Conservation (phyloP, 371 early-diverging fungal genomes). For the Sporodiniella umbellata region DNA sequence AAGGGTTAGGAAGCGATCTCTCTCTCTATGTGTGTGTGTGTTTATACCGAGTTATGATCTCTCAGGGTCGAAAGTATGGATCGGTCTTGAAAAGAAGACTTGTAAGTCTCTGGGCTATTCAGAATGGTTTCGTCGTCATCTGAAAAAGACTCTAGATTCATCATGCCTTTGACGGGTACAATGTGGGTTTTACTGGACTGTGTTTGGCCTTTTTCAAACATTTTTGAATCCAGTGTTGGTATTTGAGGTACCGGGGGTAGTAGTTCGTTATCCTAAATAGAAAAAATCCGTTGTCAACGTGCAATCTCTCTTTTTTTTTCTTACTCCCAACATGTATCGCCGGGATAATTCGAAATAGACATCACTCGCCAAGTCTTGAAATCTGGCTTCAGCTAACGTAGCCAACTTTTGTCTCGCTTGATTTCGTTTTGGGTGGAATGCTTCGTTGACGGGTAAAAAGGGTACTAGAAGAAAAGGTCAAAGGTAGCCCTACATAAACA, state of each 20-base stretch:
- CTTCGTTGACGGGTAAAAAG: slow-evolving; percentile 77
- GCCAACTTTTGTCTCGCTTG: slow-evolving; percentile 97
- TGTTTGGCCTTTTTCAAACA: slow-evolving; percentile 3
- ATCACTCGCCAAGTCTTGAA: slow-evolving; percentile 88
- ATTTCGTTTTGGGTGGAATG: slow-evolving; percentile 92
- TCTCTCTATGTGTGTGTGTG: too few species aligned
- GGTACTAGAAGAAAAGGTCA: slow-evolving; percentile 73
- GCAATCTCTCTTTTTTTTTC: too few species aligned
- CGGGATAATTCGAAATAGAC: slow-evolving; percentile 78
- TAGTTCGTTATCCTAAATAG: slow-evolving; percentile 5
- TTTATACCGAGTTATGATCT: too few species aligned
- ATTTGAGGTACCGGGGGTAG: slow-evolving; percentile 40
- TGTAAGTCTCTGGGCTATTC: too few species aligned
- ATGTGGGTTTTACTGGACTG: slow-evolving; percentile 46
- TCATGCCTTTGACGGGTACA: slow-evolving; percentile 43
- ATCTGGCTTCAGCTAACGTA: slow-evolving; percentile 77
- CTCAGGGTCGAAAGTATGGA: slow-evolving; percentile 5
- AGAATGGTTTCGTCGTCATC: slow-evolving; percentile 20
- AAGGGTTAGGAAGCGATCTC: too few species aligned
- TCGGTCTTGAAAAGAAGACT: too few species aligned
- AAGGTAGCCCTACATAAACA: too few species aligned
- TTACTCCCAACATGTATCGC: slow-evolving; percentile 67
- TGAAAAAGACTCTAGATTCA: slow-evolving; percentile 32
- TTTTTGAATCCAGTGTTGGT: slow-evolving; percentile 1
- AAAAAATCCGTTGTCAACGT: too few species aligned